Base-by-base conservation (phyloP, 2,329 filamentous ascomycete genomes). In the Aspergillus uvarum region DNA sequence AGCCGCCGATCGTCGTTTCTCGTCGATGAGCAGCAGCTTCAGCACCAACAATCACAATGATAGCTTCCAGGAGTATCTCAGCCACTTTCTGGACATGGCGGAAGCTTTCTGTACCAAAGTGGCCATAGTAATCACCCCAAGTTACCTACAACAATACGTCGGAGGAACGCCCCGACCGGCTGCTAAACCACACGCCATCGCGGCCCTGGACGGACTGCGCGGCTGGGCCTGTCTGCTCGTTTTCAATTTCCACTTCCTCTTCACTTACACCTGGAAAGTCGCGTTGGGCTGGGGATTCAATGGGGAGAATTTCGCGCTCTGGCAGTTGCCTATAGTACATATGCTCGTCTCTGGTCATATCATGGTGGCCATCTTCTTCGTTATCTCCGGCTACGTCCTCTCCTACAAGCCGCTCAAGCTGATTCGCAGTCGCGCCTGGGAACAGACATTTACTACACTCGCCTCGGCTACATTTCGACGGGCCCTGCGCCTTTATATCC, bases 321-420 rank as follows among this genome's bases (percentile, higher is more conserved):
- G 77, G 54, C 76, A 79, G 61, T 65, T 78, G 4, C 78, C 78
- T 11, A 70, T 80, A 63, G 54, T 80, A 22, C 76, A 79, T 53
- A 67, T 79, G 63, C 63, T 79, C 26, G 77, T 78, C 58, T 76
- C 77, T 4, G 78, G 79, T 24, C 78, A 81, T 61, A 76, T 80
- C 60, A 79, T 79, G 78, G 79, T 81, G 14, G 73, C 75, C 50
- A 76, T 81, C 42, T 81, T 81, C 68, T 81, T 81, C 64, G 75
- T 81, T 35, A 75, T 81, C 26, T 80, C 78, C 8, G 79, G 79
- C 54, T 81, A 81, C 59, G 78, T 79, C n/a, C 70, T 81, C 51
- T 79, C 77, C 29, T 76, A 76, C 59, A 77, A 76, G 59, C 76
- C 76, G 3, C 61, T 78, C 56, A 79, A 74, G 61, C 68, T 72